Percentiles rank a stretch among this genome's conserved stretches.
phyloP scores from a whole-genome alignment of 441 rosid genomes.

The Pelargonium citronellum region DNA sequence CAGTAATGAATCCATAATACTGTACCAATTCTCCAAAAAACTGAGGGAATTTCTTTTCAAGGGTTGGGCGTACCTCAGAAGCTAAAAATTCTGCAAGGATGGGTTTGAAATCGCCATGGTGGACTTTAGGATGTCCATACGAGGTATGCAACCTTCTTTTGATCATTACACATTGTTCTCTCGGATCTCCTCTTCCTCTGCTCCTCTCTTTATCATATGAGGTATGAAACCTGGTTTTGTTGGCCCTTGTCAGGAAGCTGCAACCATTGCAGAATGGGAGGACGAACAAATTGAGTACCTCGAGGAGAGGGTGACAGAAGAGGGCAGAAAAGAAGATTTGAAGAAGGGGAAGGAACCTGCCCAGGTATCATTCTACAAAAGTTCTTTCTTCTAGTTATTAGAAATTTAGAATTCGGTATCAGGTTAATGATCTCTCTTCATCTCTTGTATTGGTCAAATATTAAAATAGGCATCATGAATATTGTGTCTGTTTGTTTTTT shows the following conservation, averaged over 20 bases:
- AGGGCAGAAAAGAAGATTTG: conserved; percentile 66
- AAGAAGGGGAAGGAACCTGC: conserved; percentile 72
- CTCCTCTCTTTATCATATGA: neutral
- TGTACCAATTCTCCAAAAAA: conserved; percentile 19
- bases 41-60: conserved; percentile 22
- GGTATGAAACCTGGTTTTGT: conserved; percentile 6
- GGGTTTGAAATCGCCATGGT: conserved; percentile 84
- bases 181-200: conserved; percentile 3
- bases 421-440: neutral
- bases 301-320: conserved; percentile 65
- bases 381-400: neutral
- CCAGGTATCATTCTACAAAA: conserved; percentile 39
- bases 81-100: conserved; percentile 86
- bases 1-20: conserved; percentile 1
- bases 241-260: conserved; percentile 49
- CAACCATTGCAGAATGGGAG: conserved; percentile 73
- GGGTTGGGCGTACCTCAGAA: conserved; percentile 61
- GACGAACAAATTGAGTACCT: conserved; percentile 81
- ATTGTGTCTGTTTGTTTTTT: too few relatives aligned
- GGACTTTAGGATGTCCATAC: conserved; percentile 78
- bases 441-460: neutral
- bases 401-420: neutral
- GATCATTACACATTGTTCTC: conserved; percentile 6
- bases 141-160: conserved; percentile 34
- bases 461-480: neutral